A percentile compares a stretch with the other conserved stretches of the same genome.
Evolutionary conservation across 345 rosid species (phyloP).

Genomic region (Brassica rapa): DNA sequence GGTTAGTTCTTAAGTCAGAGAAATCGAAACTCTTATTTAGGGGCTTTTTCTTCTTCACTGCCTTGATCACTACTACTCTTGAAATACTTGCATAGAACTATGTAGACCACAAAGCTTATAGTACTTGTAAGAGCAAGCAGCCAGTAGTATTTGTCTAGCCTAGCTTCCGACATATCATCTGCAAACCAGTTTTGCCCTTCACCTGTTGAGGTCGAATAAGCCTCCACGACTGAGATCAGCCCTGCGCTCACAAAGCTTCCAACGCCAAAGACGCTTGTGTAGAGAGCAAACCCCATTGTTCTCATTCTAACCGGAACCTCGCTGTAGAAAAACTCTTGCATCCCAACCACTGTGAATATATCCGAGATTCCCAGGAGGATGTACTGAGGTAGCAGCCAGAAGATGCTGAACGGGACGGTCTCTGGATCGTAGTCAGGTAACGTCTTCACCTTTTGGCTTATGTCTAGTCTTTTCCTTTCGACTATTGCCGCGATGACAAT

Average conservation of each 20-base stretch:
- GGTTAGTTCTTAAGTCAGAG: neutral
- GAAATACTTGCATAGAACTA: constrained; percentile 57
- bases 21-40: constrained; percentile 21
- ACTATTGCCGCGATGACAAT: constrained; percentile 79
- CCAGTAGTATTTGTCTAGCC: constrained; percentile 82
- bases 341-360: constrained; percentile 91
- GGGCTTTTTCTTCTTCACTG: constrained; percentile 12
- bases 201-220: constrained; percentile 45
- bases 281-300: constrained; percentile 89
- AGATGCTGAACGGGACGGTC: constrained; percentile 56
- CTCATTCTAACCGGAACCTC: constrained; percentile 87
- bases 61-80: constrained; percentile 50
- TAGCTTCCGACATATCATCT: constrained; percentile 81
- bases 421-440: constrained; percentile 44
- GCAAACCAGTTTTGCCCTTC: constrained; percentile 67
- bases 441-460: constrained; percentile 38
- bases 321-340: constrained; percentile 94
- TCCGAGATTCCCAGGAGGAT: constrained; percentile 81
- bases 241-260: constrained; percentile 86
- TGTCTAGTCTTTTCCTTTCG: constrained; percentile 65
- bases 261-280: constrained; percentile 90
- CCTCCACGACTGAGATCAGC: constrained; percentile 60
- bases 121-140: constrained; percentile 61
- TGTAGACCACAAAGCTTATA: constrained; percentile 59
- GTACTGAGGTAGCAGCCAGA: constrained; percentile 90